Evolutionary conservation across 148 eudicot genomes (phyloP).

Genomic region (Tetragonia tetragonoides): DNA sequence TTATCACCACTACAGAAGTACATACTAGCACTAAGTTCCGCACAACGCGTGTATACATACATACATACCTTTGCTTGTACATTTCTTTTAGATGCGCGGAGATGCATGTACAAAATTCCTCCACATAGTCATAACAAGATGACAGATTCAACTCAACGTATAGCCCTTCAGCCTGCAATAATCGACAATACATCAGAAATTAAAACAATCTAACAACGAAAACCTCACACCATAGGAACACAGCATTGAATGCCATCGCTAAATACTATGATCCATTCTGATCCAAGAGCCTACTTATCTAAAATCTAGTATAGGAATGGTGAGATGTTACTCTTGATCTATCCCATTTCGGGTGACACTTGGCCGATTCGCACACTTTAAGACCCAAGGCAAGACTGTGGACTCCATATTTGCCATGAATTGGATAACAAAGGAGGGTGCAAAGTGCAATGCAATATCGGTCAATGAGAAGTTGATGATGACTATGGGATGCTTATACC

Average conservation of each 20-base stretch:
- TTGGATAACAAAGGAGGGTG: too few relatives aligned
- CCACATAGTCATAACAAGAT: constrained; percentile 59
- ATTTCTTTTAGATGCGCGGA: constrained; percentile 45
- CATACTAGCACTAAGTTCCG: not conserved
- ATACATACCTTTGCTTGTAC: constrained; percentile 57
- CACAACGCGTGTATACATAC: not conserved
- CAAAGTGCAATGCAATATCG: too few relatives aligned
- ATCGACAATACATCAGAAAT: not conserved
- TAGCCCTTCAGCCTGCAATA: constrained; percentile 62
- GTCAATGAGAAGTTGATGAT: too few relatives aligned
- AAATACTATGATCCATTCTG: not conserved
- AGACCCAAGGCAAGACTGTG: too few relatives aligned
- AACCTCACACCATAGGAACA: not conserved
- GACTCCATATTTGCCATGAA: too few relatives aligned
- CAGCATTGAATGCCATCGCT: not conserved
- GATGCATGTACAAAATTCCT: constrained; percentile 49
- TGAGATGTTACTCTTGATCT: too few relatives aligned
- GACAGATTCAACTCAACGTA: constrained; percentile 55
- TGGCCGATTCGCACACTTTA: too few relatives aligned
- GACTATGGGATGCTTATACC: too few relatives aligned
- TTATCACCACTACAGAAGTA: too few relatives aligned
- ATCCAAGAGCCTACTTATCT: too few relatives aligned
- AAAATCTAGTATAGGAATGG: too few relatives aligned
- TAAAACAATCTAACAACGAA: not conserved
- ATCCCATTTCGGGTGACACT: too few relatives aligned